A percentile compares a stretch with the other conserved stretches of the same genome.
Evolutionary conservation across 2,329 filamentous ascomycete genomes (phyloP).

Genomic region (Elsinoe batatas): DNA sequence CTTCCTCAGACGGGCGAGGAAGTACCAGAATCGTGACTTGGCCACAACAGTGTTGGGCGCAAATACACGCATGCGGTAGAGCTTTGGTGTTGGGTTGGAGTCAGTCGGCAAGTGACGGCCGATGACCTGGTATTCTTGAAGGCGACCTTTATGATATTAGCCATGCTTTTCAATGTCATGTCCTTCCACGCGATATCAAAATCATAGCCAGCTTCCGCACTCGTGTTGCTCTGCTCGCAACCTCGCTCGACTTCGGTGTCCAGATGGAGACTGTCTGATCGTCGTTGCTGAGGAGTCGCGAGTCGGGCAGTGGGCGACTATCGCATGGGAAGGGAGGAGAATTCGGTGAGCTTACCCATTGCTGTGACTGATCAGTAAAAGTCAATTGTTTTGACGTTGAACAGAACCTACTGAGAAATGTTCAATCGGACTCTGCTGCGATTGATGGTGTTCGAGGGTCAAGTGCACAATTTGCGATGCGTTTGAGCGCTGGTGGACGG

Average conservation of each 20-base stretch:
- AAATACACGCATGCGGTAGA: conserved; percentile 99
- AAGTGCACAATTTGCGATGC: conserved; percentile 9
- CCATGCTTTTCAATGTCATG: neutral
- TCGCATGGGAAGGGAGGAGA: neutral
- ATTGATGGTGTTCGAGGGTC: conserved; percentile 12
- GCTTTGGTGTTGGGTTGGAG: conserved; percentile 90
- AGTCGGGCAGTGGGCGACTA: no score
- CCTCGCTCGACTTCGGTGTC: neutral
- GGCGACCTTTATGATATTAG: conserved; percentile 60
- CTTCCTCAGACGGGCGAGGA: conserved; percentile 97
- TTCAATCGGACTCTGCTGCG: conserved; percentile 9
- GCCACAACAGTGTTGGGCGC: conserved; percentile 95
- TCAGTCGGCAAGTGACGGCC: conserved; percentile 98
- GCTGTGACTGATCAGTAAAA: conserved; percentile 29
- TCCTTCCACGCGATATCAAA: neutral
- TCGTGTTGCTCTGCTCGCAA: neutral
- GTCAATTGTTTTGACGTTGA: neutral
- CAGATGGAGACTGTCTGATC: neutral
- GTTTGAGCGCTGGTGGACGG: conserved; percentile 13
- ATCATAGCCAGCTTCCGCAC: neutral
- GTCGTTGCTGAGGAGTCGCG: no score
- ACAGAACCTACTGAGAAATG: conserved; percentile 19
- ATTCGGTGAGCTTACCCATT: conserved; percentile 48
- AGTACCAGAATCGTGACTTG: conserved; percentile 99
- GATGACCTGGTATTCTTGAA: conserved; percentile 99